These are phyloP conservation scores for Cardiospermum halicacabum DNA, from an alignment of 345 rosid species.

Conservation along the genomic window DNA sequence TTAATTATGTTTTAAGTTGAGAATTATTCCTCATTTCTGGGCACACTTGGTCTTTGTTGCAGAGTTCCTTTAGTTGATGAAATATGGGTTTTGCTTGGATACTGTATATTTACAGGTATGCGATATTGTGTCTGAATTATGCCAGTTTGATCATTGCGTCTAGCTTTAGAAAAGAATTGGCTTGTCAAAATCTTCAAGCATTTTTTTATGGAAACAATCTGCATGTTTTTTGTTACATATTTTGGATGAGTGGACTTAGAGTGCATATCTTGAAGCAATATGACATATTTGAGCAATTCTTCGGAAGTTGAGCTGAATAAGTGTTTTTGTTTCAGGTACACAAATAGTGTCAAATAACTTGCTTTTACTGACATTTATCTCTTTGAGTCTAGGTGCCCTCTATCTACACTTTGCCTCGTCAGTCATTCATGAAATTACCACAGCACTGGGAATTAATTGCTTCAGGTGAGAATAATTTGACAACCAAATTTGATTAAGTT, in stretches of 20 bases:
- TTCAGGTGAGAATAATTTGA: conserved; percentile 60
- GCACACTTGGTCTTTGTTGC: conserved; percentile 22
- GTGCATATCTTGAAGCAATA: no score
- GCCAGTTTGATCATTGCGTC: not conserved
- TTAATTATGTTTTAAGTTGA: not conserved
- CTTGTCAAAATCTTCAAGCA: no score
- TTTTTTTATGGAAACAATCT: not conserved
- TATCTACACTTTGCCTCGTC: conserved; percentile 90
- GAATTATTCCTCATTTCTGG: conserved; percentile 4
- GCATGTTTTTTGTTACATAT: no score
- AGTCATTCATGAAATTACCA: conserved; percentile 88
- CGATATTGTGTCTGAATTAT: not conserved
- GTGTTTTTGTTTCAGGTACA: no score
- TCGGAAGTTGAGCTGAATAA: not conserved
- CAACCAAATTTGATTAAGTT: not conserved
- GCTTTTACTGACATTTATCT: conserved; percentile 16
- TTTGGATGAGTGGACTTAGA: no score
- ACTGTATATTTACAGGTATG: conserved; percentile 76
- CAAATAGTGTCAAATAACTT: no score
- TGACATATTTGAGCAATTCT: no score
- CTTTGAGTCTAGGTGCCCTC: conserved; percentile 46
- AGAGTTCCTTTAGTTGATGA: conserved; percentile 92
- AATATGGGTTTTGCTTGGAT: conserved; percentile 89
- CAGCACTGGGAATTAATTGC: conserved; percentile 89
- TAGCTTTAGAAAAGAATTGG: no score